Percentiles rank a stretch among this genome's conserved stretches.
phyloP scores from a whole-genome alignment of 352 stramenopile genomes.

The Hyphochytrium catenoides region DNA sequence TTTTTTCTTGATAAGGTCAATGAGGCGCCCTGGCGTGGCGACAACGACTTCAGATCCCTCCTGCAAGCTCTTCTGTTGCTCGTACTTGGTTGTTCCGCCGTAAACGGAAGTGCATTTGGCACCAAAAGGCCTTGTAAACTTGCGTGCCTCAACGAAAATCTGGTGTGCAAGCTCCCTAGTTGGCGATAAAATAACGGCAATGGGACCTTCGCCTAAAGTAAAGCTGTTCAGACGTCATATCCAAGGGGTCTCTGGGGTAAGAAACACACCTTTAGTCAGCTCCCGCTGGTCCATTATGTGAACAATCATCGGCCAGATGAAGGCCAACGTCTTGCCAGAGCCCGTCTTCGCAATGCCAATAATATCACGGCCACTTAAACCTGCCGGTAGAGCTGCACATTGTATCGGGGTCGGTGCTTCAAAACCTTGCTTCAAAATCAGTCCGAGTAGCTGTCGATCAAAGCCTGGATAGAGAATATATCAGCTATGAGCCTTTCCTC shows the following conservation, averaged over 20 bases:
- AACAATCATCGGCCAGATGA: conserved; percentile 79
- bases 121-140: conserved; percentile 35
- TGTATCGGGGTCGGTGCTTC: conserved; percentile 55
- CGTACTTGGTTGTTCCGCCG: conserved; percentile 47
- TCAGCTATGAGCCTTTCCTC: too few relatives aligned
- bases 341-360: conserved; percentile 82
- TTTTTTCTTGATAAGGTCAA: conserved; percentile 55
- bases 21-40: conserved; percentile 40
- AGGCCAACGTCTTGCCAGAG: conserved; percentile 90
- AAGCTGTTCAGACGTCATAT: not conserved
- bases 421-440: conserved; percentile 34
- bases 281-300: conserved; percentile 63
- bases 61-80: conserved; percentile 41
- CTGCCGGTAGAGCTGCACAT: conserved; percentile 45
- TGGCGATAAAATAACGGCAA: conserved; percentile 43
- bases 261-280: conserved; percentile 17
- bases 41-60: conserved; percentile 46
- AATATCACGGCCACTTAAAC: conserved; percentile 38
- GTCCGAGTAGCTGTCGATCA: conserved; percentile 29
- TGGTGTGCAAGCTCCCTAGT: conserved; percentile 55
- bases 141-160: conserved; percentile 53
- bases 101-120: conserved; percentile 46
- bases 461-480: too few relatives aligned
- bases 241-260: not conserved
- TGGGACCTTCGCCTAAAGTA: conserved; percentile 29